Evolutionary conservation across 1,139 yeast genomes (phyloP), one percentile per base, ranked within the genome.

Genomic region (Geotrichum australiense): DNA sequence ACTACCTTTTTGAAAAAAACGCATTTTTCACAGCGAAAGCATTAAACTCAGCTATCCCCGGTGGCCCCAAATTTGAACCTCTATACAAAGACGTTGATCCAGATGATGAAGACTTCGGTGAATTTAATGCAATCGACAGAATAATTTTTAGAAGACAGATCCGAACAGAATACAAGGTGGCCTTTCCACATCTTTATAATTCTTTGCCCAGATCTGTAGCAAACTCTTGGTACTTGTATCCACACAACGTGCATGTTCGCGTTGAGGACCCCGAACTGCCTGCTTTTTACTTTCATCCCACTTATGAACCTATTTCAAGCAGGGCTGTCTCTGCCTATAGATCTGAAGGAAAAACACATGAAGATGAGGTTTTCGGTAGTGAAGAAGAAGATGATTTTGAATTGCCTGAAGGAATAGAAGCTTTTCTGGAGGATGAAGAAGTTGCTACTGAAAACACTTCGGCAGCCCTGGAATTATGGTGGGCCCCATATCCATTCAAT

Each of bases 21-120:
- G 71, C 95, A 0, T 83, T 91, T 50, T 76, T 81, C 58, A 87
- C 96, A 0, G 94, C 97, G 1, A 91, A 91, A 55, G 91, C 94
- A 5, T 69, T 93, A 46, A 87, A 87, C 55, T 71, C 80, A 41
- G 80, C 94, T 1, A 69, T 91, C 30, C 96, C 96, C 0, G 96
- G 96, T 3, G 99, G 98, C 0, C 98, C 99, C 3, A 85, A 81
- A 56, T 91, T 89, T 61, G 97, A 89, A 61, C 96, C 96, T 0
- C 62, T 89, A n/a, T 78, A 69, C 62, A 78, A 79, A 46, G 82
- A 80, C 43, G 67, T 69, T 25, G 79, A 80, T 50, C 78, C 80
- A 3, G 80, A 74, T 31, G 66, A 66, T 39, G 94, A 82, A 49
- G 96, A 87, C 55, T 82, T 74, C 58, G 85, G 86, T 38, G 97